Conservation (phyloP, 1,284 basidiomycete genomes). For the Ustilago sp. region DNA sequence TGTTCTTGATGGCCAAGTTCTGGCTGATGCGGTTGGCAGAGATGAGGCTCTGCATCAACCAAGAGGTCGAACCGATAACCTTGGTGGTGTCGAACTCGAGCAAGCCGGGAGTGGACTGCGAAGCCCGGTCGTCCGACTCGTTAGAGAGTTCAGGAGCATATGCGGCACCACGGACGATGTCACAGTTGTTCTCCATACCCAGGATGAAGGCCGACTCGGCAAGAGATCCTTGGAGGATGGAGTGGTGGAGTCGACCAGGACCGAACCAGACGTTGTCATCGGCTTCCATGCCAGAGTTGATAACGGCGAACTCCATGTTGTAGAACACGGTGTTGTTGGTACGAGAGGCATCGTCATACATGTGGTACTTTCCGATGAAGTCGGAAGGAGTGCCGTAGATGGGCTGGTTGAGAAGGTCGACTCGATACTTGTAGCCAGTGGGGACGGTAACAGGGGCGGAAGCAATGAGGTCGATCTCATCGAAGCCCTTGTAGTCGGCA, state of each 20-base stretch:
- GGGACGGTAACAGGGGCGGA: slow-evolving; percentile 30
- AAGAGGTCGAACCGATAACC: slow-evolving; percentile 74
- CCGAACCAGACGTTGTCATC: slow-evolving; percentile 74
- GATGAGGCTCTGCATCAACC: slow-evolving; percentile 75
- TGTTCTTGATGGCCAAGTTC: slow-evolving; percentile 31
- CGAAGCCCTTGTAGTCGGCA: slow-evolving; percentile 72
- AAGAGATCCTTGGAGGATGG: slow-evolving; percentile 72
- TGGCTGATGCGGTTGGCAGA: slow-evolving; percentile 47
- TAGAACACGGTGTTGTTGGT: slow-evolving; percentile 52
- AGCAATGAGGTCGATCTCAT: slow-evolving; percentile 54
- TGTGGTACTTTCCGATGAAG: slow-evolving; percentile 41
- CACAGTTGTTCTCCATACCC: slow-evolving; percentile 76
- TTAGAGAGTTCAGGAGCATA: slow-evolving; percentile 76
- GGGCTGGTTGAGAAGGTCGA: slow-evolving; percentile 50
- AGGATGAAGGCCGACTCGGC: slow-evolving; percentile 80
- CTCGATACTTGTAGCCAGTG: slow-evolving; percentile 47
- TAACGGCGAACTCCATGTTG: slow-evolving; percentile 79
- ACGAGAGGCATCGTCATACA: slow-evolving; percentile 48
- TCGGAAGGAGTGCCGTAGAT: slow-evolving; percentile 42
- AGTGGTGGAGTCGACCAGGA: slow-evolving; percentile 75
- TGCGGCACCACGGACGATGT: slow-evolving; percentile 76
- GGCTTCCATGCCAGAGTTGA: slow-evolving; percentile 72
- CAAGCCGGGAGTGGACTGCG: slow-evolving; percentile 76
- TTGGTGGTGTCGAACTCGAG: slow-evolving; percentile 73
- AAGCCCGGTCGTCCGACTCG: slow-evolving; percentile 65